Base-by-base conservation (phyloP, 2,329 filamentous ascomycete genomes). In the Apiospora malaysiana region DNA sequence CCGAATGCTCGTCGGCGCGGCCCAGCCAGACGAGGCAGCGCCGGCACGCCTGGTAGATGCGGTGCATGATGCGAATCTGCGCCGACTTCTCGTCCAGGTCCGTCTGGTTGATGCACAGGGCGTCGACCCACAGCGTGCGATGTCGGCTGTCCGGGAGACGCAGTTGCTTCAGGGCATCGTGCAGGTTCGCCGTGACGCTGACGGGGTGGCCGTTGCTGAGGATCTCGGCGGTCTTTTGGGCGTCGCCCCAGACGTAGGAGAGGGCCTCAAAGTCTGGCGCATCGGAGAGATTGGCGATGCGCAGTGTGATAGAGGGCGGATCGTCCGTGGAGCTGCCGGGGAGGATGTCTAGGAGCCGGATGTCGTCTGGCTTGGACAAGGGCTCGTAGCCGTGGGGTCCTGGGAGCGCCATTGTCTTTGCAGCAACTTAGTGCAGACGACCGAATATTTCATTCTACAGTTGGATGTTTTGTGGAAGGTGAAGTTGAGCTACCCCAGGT, bases 161-260 rank as follows among this genome's bases (percentile, higher is more conserved):
- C 14, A 71, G 68, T 42, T 49, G 65, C 1, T 7, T 2, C 12
- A 71, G 47, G n/a, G 70, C 70, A 21, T 66, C 59, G 51, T 66
- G 37, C n/a, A 72, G 51, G 51, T 68, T 72, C 9, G 47, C 12
- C n/a, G 69, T 72, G 9, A 70, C 51, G 10, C 18, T 21, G 27
- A 72, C 14, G 14, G 10, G 10, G 7, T 51, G 25, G 49, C 69
- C 69, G 12, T 37, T 42, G 46, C 63, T 47, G 9, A 25, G 1
- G 8, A 71, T 43, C 1, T 49, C 27, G 23, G 42, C 8, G n/a
- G 68, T 69, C 4, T 12, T 49, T 10, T 21, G 8, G 16, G 7
- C 14, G 42, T 65, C 68, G n/a, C 71, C 71, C 71, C 71, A 72
- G 21, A 70, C 69, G 66, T 72, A 72, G 32, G 71, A 72, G 7